Percentiles rank a stretch among this genome's conserved stretches.
Conservation (phyloP, 192 early-diverging fungal species). For the Mortierella claussenii region DNA sequence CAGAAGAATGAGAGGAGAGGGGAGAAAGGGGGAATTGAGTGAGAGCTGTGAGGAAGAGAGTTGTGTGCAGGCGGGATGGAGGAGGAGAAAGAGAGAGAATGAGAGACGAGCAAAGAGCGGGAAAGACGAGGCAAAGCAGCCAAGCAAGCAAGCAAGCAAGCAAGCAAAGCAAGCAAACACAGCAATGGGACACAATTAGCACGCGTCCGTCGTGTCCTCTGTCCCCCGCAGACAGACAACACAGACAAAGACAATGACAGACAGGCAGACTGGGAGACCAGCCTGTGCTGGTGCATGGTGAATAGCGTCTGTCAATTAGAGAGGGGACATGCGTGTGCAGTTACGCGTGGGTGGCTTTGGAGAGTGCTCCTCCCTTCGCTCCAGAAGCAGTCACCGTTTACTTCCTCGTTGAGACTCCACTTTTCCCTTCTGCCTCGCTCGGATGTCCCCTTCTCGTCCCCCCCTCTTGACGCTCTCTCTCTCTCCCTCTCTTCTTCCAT, state of each 20-base stretch:
- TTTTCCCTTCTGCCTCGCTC: not conserved
- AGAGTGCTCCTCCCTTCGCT: too few species aligned
- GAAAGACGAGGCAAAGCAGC: too few species aligned
- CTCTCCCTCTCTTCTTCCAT: conserved; percentile 9
- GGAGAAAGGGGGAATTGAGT: not conserved
- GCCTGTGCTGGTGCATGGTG: not conserved
- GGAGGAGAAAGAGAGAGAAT: conserved; percentile 6
- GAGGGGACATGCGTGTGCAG: too few species aligned
- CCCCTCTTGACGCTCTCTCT: conserved; percentile 7
- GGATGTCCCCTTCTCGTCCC: not conserved
- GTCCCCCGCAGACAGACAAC: not conserved
- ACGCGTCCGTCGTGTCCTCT: too few species aligned
- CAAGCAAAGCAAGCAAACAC: too few species aligned
- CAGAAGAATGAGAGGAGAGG: not conserved
- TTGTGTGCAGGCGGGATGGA: too few species aligned
- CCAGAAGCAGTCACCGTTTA: conserved; percentile 5
- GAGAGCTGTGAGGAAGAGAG: too few species aligned
- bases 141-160: too few species aligned
- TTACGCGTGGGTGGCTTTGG: too few species aligned
- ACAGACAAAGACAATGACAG: not conserved
- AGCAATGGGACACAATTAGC: too few species aligned
- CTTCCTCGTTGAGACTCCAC: not conserved
- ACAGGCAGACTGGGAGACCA: not conserved
- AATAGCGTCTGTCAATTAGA: conserved; percentile 6
- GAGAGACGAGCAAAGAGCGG: conserved; percentile 4